These are phyloP conservation scores for Magnaporthiopsis poae DNA, from an alignment of 2,329 filamentous ascomycete genomes.

Conservation along the genomic window DNA sequence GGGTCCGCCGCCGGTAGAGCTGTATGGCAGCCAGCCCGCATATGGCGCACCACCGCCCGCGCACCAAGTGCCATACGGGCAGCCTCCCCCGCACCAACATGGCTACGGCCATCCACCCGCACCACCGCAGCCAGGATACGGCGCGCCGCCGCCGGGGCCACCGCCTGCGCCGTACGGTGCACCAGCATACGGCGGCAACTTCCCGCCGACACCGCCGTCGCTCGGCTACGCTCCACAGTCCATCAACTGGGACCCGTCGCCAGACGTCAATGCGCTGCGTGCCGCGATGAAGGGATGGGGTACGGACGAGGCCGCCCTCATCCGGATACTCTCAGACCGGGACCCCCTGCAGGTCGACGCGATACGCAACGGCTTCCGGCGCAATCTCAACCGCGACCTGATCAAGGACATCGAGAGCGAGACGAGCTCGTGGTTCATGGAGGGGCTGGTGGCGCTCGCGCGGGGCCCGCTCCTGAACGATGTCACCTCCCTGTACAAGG, in stretches of 20 bases:
- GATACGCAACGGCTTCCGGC: slow-evolving; percentile 57
- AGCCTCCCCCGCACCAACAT: slow-evolving; percentile 19
- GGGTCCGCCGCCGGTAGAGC: slow-evolving; percentile 12
- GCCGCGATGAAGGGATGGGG: slow-evolving; percentile 86
- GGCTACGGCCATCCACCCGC: slow-evolving; percentile 22
- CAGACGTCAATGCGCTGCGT: slow-evolving; percentile 62
- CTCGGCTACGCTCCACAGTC: slow-evolving; percentile 65
- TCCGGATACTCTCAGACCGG: slow-evolving; percentile 58
- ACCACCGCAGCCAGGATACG: slow-evolving; percentile 14
- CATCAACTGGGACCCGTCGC: slow-evolving; percentile 57
- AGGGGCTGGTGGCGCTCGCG: slow-evolving; percentile 63
- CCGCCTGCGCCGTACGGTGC: slow-evolving; percentile 16
- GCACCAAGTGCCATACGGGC: slow-evolving; percentile 15
- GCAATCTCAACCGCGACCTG: slow-evolving; percentile 56
- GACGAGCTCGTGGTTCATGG: slow-evolving; percentile 63
- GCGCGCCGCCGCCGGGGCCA: slow-evolving; percentile 30
- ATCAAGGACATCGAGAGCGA: slow-evolving; percentile 69
- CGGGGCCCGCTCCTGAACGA: slow-evolving; percentile 74
- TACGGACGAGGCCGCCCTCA: slow-evolving; percentile 72
- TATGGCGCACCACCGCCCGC: slow-evolving; percentile 28
- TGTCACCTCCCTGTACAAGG: slow-evolving; percentile 57
- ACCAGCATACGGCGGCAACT: slow-evolving; percentile 12
- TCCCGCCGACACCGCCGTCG: slow-evolving; percentile 54
- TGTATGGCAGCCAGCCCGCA: slow-evolving; percentile 19
- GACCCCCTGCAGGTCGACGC: slow-evolving; percentile 69